Evolutionary conservation across 2,329 filamentous ascomycete species (phyloP), one percentile per base, ranked within the genome.

Genomic region (Gaeumannomyces sp.): DNA sequence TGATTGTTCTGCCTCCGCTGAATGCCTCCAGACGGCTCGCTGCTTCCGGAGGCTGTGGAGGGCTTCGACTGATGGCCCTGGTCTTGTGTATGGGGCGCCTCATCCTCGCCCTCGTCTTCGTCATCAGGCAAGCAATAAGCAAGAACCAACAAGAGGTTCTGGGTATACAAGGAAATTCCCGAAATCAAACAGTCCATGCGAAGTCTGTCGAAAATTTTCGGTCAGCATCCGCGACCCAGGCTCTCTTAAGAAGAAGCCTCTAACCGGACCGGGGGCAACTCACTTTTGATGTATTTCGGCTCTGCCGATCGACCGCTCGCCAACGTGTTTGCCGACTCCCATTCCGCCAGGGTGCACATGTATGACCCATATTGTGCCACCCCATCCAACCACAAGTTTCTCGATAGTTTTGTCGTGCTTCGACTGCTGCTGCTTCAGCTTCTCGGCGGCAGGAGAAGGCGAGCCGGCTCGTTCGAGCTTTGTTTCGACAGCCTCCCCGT

Each of bases 141-240:
- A 78, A 99, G 89, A 72, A 98, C 90, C 71, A 97, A 85, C 76
- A 99, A 84, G 70, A 97, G 83, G 73, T 87, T 95, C 74, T 92
- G 92, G 74, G 93, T 97, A 87, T 97, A 98, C 77, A 99, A 84
- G 69, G 94, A 96, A 77, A 99, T 90, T 72, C 95, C 95, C 74
- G 95, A 97, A 81, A 99, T 92, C 76, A 97, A 93, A 81, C 95
- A 98, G 80, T 99, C 95, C 78, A 95, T 96, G 73, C 93, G 91
- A 77, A 98, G 85, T 77, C 90, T 93, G 69, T 16, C 2, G 22
- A 27, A 4, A 28, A 27, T 7, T 11, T 4, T 4, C 11, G 7
- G 27, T 64, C 29, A 67, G 65, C 27, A 28, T 16, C n/a, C 62
- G n/a, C 22, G 7, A 33, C n/a, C 22, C 22, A n/a, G 29, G 29